These are phyloP conservation scores for Biscogniauxia marginata DNA, from an alignment of 2,329 filamentous ascomycete species.

Conservation along the genomic window DNA sequence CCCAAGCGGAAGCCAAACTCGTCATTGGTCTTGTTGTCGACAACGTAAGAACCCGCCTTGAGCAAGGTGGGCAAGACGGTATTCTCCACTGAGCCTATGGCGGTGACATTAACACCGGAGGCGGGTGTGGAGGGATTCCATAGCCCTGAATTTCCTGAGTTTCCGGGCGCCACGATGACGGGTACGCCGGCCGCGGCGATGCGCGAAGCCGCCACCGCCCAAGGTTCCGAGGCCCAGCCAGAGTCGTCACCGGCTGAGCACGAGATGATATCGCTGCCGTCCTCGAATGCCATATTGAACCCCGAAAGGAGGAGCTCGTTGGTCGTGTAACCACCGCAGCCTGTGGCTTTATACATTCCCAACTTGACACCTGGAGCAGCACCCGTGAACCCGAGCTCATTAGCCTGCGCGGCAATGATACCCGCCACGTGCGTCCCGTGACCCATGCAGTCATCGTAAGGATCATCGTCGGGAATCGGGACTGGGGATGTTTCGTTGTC, in stretches of 20 bases:
- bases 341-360: slow-evolving; percentile 16
- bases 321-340: slow-evolving; percentile 16
- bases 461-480: slow-evolving; percentile 40
- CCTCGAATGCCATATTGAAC: slow-evolving; percentile 30
- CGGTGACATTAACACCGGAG: slow-evolving; percentile 9
- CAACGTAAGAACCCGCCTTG: neutral
- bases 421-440: slow-evolving; percentile 47
- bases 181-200: slow-evolving; percentile 41
- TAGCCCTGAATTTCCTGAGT: slow-evolving; percentile 33
- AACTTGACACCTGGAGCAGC: slow-evolving; percentile 20
- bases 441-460: slow-evolving; percentile 39
- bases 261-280: slow-evolving; percentile 34
- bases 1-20: slow-evolving; percentile 18
- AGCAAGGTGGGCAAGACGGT: slow-evolving; percentile 11
- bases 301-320: slow-evolving; percentile 31
- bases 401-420: slow-evolving; percentile 34
- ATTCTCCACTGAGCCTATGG: slow-evolving; percentile 15
- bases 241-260: slow-evolving; percentile 29
- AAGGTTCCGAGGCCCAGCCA: slow-evolving; percentile 34
- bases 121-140: slow-evolving; percentile 16
- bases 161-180: slow-evolving; percentile 41
- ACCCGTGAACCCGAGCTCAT: slow-evolving; percentile 19
- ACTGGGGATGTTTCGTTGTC: slow-evolving; percentile 31
- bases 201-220: slow-evolving; percentile 37
- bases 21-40: neutral